These are phyloP conservation scores for Aspergillus sp. DNA, from an alignment of 2,329 filamentous ascomycete genomes.

Conservation along the genomic window DNA sequence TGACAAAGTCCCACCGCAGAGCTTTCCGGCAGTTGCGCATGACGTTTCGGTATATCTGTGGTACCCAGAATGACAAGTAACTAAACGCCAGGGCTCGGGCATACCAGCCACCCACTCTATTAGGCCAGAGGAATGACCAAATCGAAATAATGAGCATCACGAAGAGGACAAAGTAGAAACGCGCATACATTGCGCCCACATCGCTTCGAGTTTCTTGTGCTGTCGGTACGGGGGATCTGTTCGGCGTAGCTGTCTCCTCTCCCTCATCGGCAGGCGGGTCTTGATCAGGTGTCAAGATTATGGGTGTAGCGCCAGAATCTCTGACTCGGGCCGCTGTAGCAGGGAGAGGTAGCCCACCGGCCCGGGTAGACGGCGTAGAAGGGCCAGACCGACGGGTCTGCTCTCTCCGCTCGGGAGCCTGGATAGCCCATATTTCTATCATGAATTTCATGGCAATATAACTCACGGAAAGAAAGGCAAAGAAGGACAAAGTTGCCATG, in stretches of 20 bases:
- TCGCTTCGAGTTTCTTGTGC: constrained; percentile 43
- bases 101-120: constrained; percentile 53
- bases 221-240: constrained; percentile 34
- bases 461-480: constrained; percentile 60
- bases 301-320: constrained; percentile 53
- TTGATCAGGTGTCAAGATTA: constrained; percentile 62
- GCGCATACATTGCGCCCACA: constrained; percentile 60
- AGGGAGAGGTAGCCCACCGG: constrained; percentile 50
- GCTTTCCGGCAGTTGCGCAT: constrained; percentile 89
- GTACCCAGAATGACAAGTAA: constrained; percentile 89
- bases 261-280: constrained; percentile 47
- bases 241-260: constrained; percentile 30
- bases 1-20: constrained; percentile 85
- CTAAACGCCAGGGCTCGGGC: constrained; percentile 64
- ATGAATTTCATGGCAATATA: constrained; percentile 66
- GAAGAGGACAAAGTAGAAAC: constrained; percentile 62
- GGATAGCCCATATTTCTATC: constrained; percentile 67
- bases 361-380: constrained; percentile 29
- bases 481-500: constrained; percentile 56
- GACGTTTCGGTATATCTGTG: constrained; percentile 88
- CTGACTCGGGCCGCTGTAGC: constrained; percentile 47
- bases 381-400: constrained; percentile 27
- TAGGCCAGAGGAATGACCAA: constrained; percentile 59
- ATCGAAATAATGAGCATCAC: constrained; percentile 59
- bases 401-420: constrained; percentile 47